phyloP scores from a whole-genome alignment of 805 yeast species.

The Martiniozyma abietophila region DNA sequence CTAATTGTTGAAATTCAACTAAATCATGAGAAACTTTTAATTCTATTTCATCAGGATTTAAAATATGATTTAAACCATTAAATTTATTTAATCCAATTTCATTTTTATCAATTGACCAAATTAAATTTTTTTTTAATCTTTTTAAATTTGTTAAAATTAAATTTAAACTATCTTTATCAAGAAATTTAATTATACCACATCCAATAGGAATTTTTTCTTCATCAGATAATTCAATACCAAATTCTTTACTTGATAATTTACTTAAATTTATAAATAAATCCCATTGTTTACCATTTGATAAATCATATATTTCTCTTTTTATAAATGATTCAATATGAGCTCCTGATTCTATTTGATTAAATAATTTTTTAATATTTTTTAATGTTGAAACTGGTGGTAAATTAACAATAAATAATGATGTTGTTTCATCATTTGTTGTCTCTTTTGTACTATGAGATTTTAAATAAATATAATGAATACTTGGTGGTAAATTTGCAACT shows the following conservation, averaged over 20 bases:
- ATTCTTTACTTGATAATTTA: slow-evolving; percentile 46
- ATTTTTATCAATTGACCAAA: slow-evolving; percentile 31
- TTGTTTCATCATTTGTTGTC: slow-evolving; percentile 31
- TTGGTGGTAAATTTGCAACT: slow-evolving; percentile 11
- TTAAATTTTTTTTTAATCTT: slow-evolving; percentile 31
- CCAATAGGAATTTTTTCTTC: slow-evolving; percentile 53
- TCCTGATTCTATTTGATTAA: slow-evolving; percentile 52
- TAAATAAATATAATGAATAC: slow-evolving; percentile 48
- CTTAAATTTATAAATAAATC: slow-evolving; percentile 44
- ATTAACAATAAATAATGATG: slow-evolving; percentile 68
- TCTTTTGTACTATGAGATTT: slow-evolving; percentile 49
- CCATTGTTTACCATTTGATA: slow-evolving; percentile 21
- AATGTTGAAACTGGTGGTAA: slow-evolving; percentile 57
- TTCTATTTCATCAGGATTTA: slow-evolving; percentile 45
- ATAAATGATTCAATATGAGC: slow-evolving; percentile 44
- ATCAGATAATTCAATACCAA: slow-evolving; percentile 24
- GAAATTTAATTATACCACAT: slow-evolving; percentile 63
- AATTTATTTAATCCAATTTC: slow-evolving; percentile 33
- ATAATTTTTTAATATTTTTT: slow-evolving; percentile 43
- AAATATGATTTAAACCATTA: slow-evolving; percentile 30
- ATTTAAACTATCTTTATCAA: slow-evolving; percentile 59
- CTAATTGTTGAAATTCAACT: slow-evolving; percentile 60
- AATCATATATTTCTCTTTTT: slow-evolving; percentile 26
- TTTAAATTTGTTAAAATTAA: slow-evolving; percentile 58
- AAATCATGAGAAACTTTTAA: slow-evolving; percentile 51